Conservation (phyloP, 2,329 filamentous ascomycete species). For the Alternaria sp. region DNA sequence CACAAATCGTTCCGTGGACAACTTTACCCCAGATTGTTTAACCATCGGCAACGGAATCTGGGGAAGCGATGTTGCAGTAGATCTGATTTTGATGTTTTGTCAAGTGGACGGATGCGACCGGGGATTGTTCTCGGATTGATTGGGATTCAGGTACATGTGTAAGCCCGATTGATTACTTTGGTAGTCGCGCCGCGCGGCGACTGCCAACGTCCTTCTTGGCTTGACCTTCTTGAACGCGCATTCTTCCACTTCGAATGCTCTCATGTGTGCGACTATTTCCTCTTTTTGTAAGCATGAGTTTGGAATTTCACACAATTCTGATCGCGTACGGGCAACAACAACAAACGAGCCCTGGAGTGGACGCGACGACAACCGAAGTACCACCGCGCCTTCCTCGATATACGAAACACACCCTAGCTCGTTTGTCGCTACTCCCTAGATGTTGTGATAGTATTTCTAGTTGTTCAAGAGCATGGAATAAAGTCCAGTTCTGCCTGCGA, state of each 20-base stretch:
- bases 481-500: not conserved
- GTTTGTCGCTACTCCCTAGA: not conserved
- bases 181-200: not conserved
- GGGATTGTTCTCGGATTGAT: not conserved
- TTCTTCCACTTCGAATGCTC: not conserved
- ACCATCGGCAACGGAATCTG: constrained; percentile 6
- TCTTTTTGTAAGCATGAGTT: not conserved
- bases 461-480: not conserved
- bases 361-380: not conserved
- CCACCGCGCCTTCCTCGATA: not conserved
- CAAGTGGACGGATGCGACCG: not conserved
- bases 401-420: not conserved
- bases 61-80: not conserved
- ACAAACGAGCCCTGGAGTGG: not conserved
- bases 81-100: not conserved
- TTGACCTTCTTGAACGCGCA: not conserved
- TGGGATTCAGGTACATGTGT: not conserved
- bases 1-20: constrained; percentile 5
- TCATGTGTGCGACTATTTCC: not conserved
- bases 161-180: not conserved
- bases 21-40: not conserved
- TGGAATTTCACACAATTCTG: not conserved
- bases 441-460: not conserved
- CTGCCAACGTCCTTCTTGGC: not conserved
- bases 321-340: not conserved